Evolutionary conservation across 352 stramenopile species (phyloP), one percentile per base, ranked within the genome.

Genomic region (Pythium myriotylum): DNA sequence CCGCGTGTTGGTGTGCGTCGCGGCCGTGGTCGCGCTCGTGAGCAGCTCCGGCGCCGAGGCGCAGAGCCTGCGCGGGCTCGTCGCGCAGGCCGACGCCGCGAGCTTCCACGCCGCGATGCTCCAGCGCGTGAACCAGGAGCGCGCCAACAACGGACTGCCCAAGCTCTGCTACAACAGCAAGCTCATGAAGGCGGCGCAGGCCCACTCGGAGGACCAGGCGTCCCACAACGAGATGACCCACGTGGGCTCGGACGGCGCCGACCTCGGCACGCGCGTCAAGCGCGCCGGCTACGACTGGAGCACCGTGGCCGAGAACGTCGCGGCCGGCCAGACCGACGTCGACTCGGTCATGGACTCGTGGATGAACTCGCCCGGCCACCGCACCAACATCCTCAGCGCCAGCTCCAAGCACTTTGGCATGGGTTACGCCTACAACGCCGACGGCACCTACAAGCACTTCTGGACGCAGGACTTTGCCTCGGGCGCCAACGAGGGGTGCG

Each of bases 401-500:
- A 22, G 66, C 54, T 71, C 67, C 59, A 77, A 62, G 43, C 64
- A 68, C 48, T 74, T 72, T 59, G 52, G 55, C 43, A 76, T 71
- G 58, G 73, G 76, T 24, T 77, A 88, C 45, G 76, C 76, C 9
- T 81, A 80, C 52, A 86, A 75, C 54, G 55, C 54, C 0, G 20
- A 67, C 17, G 67, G 55, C 2, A 45, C 37, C 35, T 81, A 81
- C 62, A 41, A 63, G 8, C 67, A 78, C 58, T 90, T 74, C 59
- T 88, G 81, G 77, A 87, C 75, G 26, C 78, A 90, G 52, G 61
- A 86, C 57, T 90, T 88, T 46, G 76, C 65, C 48, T 52, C 42
- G 2, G 59, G 73, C 41, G 59, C 16, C 32, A 72, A 22, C 24
- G 76, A 87, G 39, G 23, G 54, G 10, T 67, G 65, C 39, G 72